phyloP scores from a whole-genome alignment of 2,329 filamentous ascomycete genomes.

The Cladosporium sphaerospermum region DNA sequence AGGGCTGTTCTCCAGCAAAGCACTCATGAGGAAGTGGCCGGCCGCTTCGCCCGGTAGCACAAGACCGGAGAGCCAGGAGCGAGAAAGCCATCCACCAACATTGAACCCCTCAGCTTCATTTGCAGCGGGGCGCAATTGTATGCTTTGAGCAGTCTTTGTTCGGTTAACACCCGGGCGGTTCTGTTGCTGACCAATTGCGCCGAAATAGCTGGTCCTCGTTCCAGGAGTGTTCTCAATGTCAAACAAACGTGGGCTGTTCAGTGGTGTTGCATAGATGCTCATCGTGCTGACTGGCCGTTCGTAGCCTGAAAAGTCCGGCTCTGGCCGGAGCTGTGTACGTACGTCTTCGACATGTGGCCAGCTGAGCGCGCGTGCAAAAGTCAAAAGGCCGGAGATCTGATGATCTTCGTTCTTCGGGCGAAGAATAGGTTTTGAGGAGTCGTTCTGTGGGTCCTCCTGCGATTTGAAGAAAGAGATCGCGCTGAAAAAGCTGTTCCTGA shows the following conservation, averaged over 20 bases:
- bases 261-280: constrained; percentile 17
- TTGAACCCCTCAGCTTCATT: constrained; percentile 12
- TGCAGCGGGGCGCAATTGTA: constrained; percentile 16
- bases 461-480: constrained; percentile 22
- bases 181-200: constrained; percentile 2
- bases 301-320: not conserved
- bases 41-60: constrained; percentile 50
- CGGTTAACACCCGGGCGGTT: constrained; percentile 12
- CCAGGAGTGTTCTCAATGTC: not conserved
- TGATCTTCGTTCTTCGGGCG: constrained; percentile 31
- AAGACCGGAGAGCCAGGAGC: constrained; percentile 50
- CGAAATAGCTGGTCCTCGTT: constrained; percentile 10
- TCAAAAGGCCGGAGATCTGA: constrained; percentile 45
- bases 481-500: constrained; percentile 22
- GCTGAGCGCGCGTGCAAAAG: constrained; percentile 45
- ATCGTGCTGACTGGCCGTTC: constrained; percentile 13
- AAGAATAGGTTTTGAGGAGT: constrained; percentile 23
- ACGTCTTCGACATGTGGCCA: constrained; percentile 39
- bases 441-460: constrained; percentile 15
- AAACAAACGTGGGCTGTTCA: constrained; percentile 17
- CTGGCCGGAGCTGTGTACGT: constrained; percentile 1
- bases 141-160: constrained; percentile 16
- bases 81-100: constrained; percentile 43
- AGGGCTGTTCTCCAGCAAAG: constrained; percentile 50
- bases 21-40: constrained; percentile 50